Evolutionary conservation across 805 yeast species (phyloP).

Genomic region (Saturnispora serradocipensis): DNA sequence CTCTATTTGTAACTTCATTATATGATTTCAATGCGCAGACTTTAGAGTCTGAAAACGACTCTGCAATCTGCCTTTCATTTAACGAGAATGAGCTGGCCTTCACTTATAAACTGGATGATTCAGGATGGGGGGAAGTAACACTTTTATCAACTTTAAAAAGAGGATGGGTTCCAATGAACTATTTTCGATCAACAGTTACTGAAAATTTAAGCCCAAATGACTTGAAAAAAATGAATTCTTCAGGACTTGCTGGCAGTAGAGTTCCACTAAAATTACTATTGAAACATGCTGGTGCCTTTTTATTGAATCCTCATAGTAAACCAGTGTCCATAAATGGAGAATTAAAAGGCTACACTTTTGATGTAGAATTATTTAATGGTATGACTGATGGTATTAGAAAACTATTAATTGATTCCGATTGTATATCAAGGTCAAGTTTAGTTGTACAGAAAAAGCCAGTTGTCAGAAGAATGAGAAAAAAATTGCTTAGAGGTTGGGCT

Average conservation of each 20-base stretch:
- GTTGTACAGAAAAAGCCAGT: conserved; percentile 54
- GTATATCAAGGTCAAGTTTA: conserved; percentile 65
- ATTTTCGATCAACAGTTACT: conserved; percentile 40
- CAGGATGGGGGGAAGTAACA: conserved; percentile 87
- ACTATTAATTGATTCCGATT: conserved; percentile 56
- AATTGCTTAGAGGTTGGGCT: conserved; percentile 73
- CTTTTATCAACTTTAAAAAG: conserved; percentile 50
- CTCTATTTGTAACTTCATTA: conserved; percentile 29
- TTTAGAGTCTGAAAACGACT: conserved; percentile 55
- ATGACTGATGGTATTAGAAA: conserved; percentile 66
- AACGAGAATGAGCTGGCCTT: conserved; percentile 63
- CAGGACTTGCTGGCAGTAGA: conserved; percentile 32
- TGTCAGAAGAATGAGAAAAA: conserved; percentile 56
- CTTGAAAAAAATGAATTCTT: conserved; percentile 9
- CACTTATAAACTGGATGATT: conserved; percentile 67
- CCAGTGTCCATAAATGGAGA: conserved; percentile 27
- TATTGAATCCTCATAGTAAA: conserved; percentile 53
- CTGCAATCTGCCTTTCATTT: conserved; percentile 66
- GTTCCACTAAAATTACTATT: conserved; percentile 48
- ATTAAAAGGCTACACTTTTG: conserved; percentile 40
- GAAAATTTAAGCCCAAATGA: conserved; percentile 15
- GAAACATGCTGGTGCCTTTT: conserved; percentile 55
- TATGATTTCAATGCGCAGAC: conserved; percentile 32
- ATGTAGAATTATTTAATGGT: conserved; percentile 48
- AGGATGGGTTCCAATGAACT: conserved; percentile 86